Conservation (phyloP, 768 basidiomycete genomes). For the Lentinula guzmanii region DNA sequence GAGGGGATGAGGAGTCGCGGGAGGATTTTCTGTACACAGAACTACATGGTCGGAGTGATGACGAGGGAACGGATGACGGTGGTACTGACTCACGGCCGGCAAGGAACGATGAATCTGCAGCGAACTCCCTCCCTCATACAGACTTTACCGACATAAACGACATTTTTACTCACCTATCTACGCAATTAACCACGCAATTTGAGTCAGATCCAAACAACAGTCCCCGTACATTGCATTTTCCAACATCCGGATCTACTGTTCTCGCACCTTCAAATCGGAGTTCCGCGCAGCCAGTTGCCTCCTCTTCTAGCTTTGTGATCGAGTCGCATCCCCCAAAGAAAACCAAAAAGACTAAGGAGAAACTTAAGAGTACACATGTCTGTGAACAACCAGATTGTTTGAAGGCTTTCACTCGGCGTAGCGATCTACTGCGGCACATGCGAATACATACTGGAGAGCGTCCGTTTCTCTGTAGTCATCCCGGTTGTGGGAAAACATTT, state of each 20-base stretch:
- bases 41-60: background rate
- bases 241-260: constrained; percentile 14
- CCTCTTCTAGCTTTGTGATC: constrained; percentile 38
- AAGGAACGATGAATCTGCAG: constrained; percentile 6
- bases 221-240: background rate
- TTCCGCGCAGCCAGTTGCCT: constrained; percentile 37
- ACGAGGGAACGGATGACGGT: constrained; percentile 15
- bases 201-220: constrained; percentile 22
- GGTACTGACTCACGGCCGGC: background rate
- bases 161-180: constrained; percentile 67
- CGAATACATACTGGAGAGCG: constrained; percentile 90
- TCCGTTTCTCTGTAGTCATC: constrained; percentile 69
- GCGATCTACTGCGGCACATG: constrained; percentile 80
- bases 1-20: constrained; percentile 30
- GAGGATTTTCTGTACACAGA: background rate
- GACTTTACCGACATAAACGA: constrained; percentile 73
- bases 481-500: constrained; percentile 83
- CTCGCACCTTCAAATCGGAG: constrained; percentile 31
- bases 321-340: constrained; percentile 24
- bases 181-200: constrained; percentile 55
- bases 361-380: constrained; percentile 43
- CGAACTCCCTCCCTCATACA: constrained; percentile 32
- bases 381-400: constrained; percentile 71
- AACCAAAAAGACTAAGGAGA: constrained; percentile 35
- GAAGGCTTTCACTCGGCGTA: constrained; percentile 78